phyloP scores from a whole-genome alignment of 371 early-diverging fungal species.

The Apophysomyces elegans region DNA sequence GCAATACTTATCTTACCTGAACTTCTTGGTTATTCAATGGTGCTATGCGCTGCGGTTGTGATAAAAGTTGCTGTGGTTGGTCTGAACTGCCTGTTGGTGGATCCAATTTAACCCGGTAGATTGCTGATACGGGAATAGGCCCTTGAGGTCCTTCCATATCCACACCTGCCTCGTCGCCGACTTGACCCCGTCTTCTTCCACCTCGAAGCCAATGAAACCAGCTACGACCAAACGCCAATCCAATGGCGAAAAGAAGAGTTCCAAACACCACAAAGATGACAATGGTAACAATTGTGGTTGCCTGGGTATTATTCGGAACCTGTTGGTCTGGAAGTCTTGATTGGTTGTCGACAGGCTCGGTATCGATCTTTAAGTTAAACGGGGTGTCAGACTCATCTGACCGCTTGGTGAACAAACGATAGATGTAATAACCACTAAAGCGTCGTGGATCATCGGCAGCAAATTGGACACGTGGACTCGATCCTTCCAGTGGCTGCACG shows the following conservation, averaged over 20 bases:
- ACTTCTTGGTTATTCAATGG: neutral
- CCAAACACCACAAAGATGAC: conserved; percentile 6
- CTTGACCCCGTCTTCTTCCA: conserved; percentile 5
- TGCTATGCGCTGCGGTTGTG: neutral
- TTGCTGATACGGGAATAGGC: neutral
- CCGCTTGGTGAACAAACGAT: conserved; percentile 3
- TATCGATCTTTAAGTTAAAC: neutral
- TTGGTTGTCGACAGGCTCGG: neutral
- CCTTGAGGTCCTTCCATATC: neutral
- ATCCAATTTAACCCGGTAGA: neutral
- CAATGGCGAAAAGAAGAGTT: neutral
- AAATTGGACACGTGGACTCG: conserved; percentile 12
- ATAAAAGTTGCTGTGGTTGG: no score
- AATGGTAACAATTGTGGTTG: neutral
- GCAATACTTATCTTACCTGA: neutral
- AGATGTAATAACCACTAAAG: conserved; percentile 14
- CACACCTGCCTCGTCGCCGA: neutral
- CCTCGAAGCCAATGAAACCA: neutral
- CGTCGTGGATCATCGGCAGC: conserved; percentile 9
- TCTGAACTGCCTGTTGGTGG: neutral
- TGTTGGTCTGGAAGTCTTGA: neutral
- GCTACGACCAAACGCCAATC: neutral
- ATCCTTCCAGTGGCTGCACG: conserved; percentile 1
- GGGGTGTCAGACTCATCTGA: neutral
- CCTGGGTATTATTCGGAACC: neutral